Evolutionary conservation across 768 basidiomycete species (phyloP).

Genomic region (Amanita jacksonii): DNA sequence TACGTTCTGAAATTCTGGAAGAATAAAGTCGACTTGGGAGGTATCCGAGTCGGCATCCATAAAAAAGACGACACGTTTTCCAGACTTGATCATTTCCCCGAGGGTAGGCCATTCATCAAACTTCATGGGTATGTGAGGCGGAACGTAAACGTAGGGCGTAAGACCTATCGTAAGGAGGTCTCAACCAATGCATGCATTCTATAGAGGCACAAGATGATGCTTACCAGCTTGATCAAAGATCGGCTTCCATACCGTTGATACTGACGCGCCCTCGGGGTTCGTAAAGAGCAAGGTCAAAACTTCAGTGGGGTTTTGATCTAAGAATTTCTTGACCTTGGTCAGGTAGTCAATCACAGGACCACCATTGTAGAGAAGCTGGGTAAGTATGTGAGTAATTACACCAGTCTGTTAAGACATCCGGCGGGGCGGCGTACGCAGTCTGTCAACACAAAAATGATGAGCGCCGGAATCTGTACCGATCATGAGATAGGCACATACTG

Average conservation of each 20-base stretch:
- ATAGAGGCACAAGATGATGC: no score
- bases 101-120: conserved; percentile 53
- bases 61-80: conserved; percentile 53
- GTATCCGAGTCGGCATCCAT: conserved; percentile 41
- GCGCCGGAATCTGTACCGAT: no score
- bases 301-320: conserved; percentile 54
- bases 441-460: no score
- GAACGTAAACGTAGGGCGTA: conserved; percentile 39
- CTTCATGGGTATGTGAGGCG: conserved; percentile 33
- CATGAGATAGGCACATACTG: conserved; percentile 25
- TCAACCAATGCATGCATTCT: no score
- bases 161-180: conserved; percentile 25
- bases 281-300: conserved; percentile 60
- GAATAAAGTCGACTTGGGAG: conserved; percentile 35
- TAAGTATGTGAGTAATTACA: conserved; percentile 1
- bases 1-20: conserved; percentile 51
- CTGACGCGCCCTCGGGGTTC: conserved; percentile 48
- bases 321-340: conserved; percentile 40
- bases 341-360: conserved; percentile 42
- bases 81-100: conserved; percentile 48
- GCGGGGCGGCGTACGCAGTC: conserved; percentile 25
- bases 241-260: conserved; percentile 40
- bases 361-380: conserved; percentile 41
- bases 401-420: not conserved
- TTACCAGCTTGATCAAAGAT: conserved; percentile 42